These are phyloP conservation scores for Rubia yunnanensis DNA, from an alignment of 257 asterid genomes.

Conservation along the genomic window DNA sequence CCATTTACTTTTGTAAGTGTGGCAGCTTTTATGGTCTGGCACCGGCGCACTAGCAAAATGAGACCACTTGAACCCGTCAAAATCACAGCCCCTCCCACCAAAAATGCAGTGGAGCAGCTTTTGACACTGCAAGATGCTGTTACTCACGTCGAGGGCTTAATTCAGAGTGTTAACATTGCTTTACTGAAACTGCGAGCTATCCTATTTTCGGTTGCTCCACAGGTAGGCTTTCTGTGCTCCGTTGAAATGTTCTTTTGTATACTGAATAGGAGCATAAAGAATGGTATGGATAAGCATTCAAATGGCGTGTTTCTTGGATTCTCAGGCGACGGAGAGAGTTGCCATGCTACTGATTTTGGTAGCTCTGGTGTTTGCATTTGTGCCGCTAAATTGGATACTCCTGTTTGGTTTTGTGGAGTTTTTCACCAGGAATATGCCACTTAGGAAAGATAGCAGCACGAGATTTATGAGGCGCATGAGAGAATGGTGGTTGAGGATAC, in stretches of 20 bases:
- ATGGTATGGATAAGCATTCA: neutral
- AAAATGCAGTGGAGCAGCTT: constrained; percentile 81
- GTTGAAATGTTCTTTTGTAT: neutral
- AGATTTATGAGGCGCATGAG: constrained; percentile 52
- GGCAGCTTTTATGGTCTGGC: constrained; percentile 65
- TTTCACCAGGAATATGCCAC: constrained; percentile 54
- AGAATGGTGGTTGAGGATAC: constrained; percentile 89
- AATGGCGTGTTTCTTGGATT: neutral
- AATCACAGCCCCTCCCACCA: constrained; percentile 57
- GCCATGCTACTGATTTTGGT: constrained; percentile 25
- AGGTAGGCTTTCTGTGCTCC: constrained; percentile 35
- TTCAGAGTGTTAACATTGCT: constrained; percentile 63
- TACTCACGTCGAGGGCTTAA: constrained; percentile 49
- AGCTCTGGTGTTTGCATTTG: constrained; percentile 27
- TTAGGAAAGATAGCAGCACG: constrained; percentile 48
- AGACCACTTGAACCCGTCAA: constrained; percentile 51
- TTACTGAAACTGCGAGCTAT: constrained; percentile 69
- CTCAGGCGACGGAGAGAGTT: constrained; percentile 62
- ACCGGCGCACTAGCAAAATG: constrained; percentile 31
- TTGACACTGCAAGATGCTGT: constrained; percentile 71
- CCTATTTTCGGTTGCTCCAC: constrained; percentile 57
- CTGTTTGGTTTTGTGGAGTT: constrained; percentile 44
- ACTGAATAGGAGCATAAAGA: neutral
- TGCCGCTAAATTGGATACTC: constrained; percentile 47
- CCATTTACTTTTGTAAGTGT: constrained; percentile 38